These are phyloP conservation scores for Neurospora discreta DNA, from an alignment of 495 filamentous ascomycete genomes.

Conservation along the genomic window DNA sequence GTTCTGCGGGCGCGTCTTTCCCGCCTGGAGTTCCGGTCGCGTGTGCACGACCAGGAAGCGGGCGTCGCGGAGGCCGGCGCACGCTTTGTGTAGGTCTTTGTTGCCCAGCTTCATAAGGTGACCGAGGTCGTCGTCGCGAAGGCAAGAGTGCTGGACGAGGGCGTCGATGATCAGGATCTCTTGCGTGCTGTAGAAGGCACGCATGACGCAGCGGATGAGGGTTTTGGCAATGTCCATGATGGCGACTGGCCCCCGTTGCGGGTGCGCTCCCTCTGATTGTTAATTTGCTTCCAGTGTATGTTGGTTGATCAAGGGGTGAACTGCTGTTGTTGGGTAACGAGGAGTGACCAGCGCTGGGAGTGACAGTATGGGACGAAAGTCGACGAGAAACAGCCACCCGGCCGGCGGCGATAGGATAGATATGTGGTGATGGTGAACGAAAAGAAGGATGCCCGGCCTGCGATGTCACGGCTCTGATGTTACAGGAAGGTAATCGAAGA, in stretches of 20 bases:
- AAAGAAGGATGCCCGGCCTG: background rate
- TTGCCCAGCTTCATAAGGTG: conserved; percentile 74
- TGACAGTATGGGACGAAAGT: background rate
- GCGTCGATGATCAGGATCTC: conserved; percentile 89
- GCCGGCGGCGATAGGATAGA: background rate
- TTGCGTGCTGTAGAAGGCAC: conserved; percentile 85
- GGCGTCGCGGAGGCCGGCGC: conserved; percentile 71
- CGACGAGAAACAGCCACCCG: background rate
- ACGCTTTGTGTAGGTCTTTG: conserved; percentile 82
- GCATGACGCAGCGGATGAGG: conserved; percentile 77
- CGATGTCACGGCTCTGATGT: background rate
- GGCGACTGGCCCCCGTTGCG: background rate
- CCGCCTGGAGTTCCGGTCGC: conserved; percentile 68
- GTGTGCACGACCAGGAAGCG: conserved; percentile 73
- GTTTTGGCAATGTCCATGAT: conserved; percentile 77
- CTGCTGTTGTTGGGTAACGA: background rate
- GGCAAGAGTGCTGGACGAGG: conserved; percentile 76
- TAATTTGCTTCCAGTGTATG: background rate
- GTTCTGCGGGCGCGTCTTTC: conserved; percentile 67
- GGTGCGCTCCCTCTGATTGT: background rate
- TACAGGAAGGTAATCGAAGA: background rate
- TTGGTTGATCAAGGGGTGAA: background rate
- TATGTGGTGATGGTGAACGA: background rate
- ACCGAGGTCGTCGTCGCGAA: conserved; percentile 80
- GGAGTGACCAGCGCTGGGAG: background rate